Evolutionary conservation across 1,284 basidiomycete species (phyloP).

Genomic region (Ustilago vetiveriae): DNA sequence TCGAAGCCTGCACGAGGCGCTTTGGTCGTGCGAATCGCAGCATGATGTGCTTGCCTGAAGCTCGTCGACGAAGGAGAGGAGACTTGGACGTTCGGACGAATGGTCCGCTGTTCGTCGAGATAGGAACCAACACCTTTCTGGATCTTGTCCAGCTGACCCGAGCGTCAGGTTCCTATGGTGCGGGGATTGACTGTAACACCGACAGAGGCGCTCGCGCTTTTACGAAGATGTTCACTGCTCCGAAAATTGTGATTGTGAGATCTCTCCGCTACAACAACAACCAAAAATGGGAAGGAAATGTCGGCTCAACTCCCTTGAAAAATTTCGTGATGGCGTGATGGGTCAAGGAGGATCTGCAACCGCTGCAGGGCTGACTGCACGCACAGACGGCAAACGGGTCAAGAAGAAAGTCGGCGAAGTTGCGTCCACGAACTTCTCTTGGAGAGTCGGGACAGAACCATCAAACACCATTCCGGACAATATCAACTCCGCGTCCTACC

Average conservation of each 20-base stretch:
- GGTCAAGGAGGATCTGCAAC: conserved; percentile 9
- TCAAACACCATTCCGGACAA: not conserved
- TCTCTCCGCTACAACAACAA: not conserved
- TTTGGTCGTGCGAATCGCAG: conserved; percentile 4
- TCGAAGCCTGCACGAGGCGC: conserved; percentile 8
- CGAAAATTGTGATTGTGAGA: not conserved
- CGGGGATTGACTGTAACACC: conserved; percentile 1
- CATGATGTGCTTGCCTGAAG: too few relatives aligned
- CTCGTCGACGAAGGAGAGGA: too few relatives aligned
- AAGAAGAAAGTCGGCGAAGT: conserved; percentile 14
- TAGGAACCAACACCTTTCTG: too few relatives aligned
- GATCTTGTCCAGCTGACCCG: not conserved
- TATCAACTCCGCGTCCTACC: too few relatives aligned
- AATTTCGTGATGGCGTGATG: conserved; percentile 1
- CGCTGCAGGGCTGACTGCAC: conserved; percentile 4
- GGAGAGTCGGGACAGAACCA: conserved; percentile 1
- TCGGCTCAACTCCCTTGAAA: too few relatives aligned
- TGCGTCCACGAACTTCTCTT: not conserved
- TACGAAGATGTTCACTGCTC: conserved; percentile 5
- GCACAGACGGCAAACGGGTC: conserved; percentile 16
- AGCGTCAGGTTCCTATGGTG: not conserved
- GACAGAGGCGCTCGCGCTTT: conserved; percentile 1
- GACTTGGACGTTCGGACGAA: too few relatives aligned
- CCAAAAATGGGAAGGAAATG: not conserved
- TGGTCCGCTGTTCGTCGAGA: too few relatives aligned